These are phyloP conservation scores for Suillus variegatus DNA, from an alignment of 768 basidiomycete genomes.

Conservation along the genomic window DNA sequence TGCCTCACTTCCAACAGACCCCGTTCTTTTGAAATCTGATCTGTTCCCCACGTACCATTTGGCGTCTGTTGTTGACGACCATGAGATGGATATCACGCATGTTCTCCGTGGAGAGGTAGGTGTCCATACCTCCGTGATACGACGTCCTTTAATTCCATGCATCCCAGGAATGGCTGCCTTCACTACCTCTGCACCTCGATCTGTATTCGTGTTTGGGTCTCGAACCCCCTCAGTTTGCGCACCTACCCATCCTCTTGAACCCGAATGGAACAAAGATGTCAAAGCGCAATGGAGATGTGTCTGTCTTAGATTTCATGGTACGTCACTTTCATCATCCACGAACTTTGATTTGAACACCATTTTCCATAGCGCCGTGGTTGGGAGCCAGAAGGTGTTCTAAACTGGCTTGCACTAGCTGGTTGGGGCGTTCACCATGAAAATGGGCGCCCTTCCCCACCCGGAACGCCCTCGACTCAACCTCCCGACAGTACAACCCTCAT, in stretches of 20 bases:
- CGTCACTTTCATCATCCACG: constrained; percentile 19
- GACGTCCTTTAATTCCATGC: background rate
- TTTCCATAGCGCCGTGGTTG: constrained; percentile 71
- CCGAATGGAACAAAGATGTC: constrained; percentile 93
- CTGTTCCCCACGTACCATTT: constrained; percentile 95
- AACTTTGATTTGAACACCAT: constrained; percentile 7
- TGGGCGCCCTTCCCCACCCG: constrained; percentile 23
- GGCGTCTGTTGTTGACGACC: constrained; percentile 94
- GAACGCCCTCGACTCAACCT: constrained; percentile 36
- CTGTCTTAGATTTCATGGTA: constrained; percentile 86
- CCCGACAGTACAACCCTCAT: constrained; percentile 69
- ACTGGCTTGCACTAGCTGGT: constrained; percentile 94
- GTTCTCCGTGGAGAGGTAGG: constrained; percentile 90
- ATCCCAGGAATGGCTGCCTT: constrained; percentile 91
- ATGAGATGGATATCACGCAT: constrained; percentile 95
- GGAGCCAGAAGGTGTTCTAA: constrained; percentile 87
- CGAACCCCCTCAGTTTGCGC: constrained; percentile 79
- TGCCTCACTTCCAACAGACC: constrained; percentile 82
- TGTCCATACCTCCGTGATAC: background rate
- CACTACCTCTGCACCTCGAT: constrained; percentile 87
- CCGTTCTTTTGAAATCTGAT: constrained; percentile 90
- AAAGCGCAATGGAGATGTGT: constrained; percentile 89
- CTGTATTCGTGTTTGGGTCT: constrained; percentile 80
- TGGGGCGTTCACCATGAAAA: constrained; percentile 69
- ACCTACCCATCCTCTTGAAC: constrained; percentile 89